These are phyloP conservation scores for Thecaphora frezii DNA, from an alignment of 1,284 basidiomycete species.

Conservation along the genomic window DNA sequence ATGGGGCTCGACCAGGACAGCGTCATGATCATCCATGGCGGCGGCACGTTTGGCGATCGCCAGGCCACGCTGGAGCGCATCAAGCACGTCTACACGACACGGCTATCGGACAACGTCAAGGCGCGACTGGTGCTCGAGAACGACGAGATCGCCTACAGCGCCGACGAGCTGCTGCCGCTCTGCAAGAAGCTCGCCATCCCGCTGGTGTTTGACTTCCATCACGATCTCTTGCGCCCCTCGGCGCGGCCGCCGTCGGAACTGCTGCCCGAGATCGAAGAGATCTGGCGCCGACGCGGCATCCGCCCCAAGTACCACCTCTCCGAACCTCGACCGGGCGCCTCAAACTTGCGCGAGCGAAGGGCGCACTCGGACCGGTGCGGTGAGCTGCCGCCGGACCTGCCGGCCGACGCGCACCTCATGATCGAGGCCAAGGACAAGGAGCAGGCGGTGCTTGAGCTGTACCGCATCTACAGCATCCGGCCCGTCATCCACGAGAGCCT, in stretches of 20 bases:
- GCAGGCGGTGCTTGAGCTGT: slow-evolving; percentile 83
- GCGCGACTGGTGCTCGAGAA: slow-evolving; percentile 82
- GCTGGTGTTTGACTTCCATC: slow-evolving; percentile 61
- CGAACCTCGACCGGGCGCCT: slow-evolving; percentile 61
- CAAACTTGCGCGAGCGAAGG: slow-evolving; percentile 66
- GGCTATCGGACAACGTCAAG: slow-evolving; percentile 69
- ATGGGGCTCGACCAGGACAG: slow-evolving; percentile 77
- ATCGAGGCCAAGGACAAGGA: slow-evolving; percentile 92
- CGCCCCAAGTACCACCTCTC: slow-evolving; percentile 85
- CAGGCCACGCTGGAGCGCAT: slow-evolving; percentile 71
- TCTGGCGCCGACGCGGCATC: slow-evolving; percentile 73
- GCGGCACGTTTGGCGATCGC: slow-evolving; percentile 81
- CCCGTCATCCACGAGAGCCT: slow-evolving; percentile 67
- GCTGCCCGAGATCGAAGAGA: slow-evolving; percentile 72
- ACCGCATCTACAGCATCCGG: slow-evolving; percentile 73
- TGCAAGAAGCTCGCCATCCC: slow-evolving; percentile 81
- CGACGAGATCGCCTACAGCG: slow-evolving; percentile 86
- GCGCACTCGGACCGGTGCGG: slow-evolving; percentile 81
- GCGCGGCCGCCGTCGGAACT: slow-evolving; percentile 62
- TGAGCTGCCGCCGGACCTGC: slow-evolving; percentile 66
- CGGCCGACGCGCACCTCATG: slow-evolving; percentile 71
- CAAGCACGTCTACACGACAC: slow-evolving; percentile 69
- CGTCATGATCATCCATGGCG: slow-evolving; percentile 72
- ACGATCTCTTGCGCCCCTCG: slow-evolving; percentile 59
- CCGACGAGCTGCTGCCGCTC: slow-evolving; percentile 78